Percentiles rank a stretch among this genome's conserved stretches.
Evolutionary conservation across 306 rosid species (phyloP).

Genomic region (Lathyrus tuberosus): DNA sequence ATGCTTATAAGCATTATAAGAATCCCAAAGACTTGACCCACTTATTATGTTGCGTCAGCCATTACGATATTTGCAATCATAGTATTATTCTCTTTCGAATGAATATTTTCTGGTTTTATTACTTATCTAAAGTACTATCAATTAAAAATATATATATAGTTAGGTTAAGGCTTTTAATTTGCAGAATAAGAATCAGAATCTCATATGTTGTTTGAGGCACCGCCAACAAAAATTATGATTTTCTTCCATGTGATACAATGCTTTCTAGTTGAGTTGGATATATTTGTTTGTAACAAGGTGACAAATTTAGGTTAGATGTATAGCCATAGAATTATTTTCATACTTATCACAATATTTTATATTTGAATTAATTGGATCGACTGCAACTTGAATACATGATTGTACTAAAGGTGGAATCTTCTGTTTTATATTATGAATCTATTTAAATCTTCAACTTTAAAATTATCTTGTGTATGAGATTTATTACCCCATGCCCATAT

Average conservation of each 20-base stretch:
- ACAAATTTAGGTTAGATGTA: conserved; percentile 32
- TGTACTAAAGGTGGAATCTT: conserved; percentile 33
- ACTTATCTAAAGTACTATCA: conserved; percentile 14
- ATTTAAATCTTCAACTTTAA: too few species aligned
- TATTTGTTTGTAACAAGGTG: conserved; percentile 31
- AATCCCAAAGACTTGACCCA: conserved; percentile 32
- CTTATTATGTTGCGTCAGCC: conserved; percentile 33
- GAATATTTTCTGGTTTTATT: conserved; percentile 24
- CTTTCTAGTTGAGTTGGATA: conserved; percentile 43
- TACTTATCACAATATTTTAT: conserved; percentile 37
- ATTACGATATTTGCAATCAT: conserved; percentile 32
- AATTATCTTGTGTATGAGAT: too few species aligned
- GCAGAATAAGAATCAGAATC: conserved; percentile 58
- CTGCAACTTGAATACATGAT: conserved; percentile 37
- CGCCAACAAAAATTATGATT: conserved; percentile 32
- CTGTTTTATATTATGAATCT: too few species aligned
- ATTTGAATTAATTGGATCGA: conserved; percentile 35
- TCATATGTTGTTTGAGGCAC: conserved; percentile 37
- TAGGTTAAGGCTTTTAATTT: conserved; percentile 31
- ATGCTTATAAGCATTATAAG: conserved; percentile 23
- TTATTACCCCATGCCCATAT: too few species aligned
- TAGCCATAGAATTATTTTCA: not conserved
- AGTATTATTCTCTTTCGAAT: conserved; percentile 33
- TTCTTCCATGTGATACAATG: conserved; percentile 50
- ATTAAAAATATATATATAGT: conserved; percentile 14